Conservation (phyloP, 768 basidiomycete genomes). For the Naganishia randhawae region DNA sequence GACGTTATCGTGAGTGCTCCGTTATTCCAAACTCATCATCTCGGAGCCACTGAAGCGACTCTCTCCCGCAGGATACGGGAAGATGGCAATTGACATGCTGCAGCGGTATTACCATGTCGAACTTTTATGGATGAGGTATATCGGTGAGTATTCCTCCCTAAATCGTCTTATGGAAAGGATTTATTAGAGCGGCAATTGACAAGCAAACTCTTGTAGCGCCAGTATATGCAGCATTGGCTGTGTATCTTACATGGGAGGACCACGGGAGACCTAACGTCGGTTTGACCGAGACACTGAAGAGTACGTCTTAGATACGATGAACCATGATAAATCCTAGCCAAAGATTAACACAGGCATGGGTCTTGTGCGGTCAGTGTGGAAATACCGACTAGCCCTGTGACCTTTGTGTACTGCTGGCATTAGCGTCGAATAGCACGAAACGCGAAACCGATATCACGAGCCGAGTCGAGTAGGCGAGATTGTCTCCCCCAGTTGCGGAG, state of each 20-base stretch:
- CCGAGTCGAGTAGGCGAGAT: too few relatives aligned
- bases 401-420: too few relatives aligned
- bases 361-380: too few relatives aligned
- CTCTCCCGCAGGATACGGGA: slow-evolving; percentile 1
- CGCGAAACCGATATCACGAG: too few relatives aligned
- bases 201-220: not conserved
- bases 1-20: slow-evolving; percentile 5
- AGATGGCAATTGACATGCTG: slow-evolving; percentile 1
- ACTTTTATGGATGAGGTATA: slow-evolving; percentile 14
- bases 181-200: not conserved
- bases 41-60: not conserved
- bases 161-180: not conserved
- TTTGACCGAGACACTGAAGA: not conserved
- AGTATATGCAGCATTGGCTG: slow-evolving; percentile 1
- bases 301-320: too few relatives aligned
- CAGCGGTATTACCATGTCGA: slow-evolving; percentile 12
- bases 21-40: not conserved
- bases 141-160: slow-evolving; percentile 3
- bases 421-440: too few relatives aligned
- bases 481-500: too few relatives aligned
- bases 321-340: too few relatives aligned
- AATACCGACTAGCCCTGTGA: too few relatives aligned
- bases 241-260: slow-evolving; percentile 16
- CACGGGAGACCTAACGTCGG: slow-evolving; percentile 5
- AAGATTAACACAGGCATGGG: too few relatives aligned